These are phyloP conservation scores for Microdochium nivale DNA, from an alignment of 2,329 filamentous ascomycete genomes.

Conservation along the genomic window DNA sequence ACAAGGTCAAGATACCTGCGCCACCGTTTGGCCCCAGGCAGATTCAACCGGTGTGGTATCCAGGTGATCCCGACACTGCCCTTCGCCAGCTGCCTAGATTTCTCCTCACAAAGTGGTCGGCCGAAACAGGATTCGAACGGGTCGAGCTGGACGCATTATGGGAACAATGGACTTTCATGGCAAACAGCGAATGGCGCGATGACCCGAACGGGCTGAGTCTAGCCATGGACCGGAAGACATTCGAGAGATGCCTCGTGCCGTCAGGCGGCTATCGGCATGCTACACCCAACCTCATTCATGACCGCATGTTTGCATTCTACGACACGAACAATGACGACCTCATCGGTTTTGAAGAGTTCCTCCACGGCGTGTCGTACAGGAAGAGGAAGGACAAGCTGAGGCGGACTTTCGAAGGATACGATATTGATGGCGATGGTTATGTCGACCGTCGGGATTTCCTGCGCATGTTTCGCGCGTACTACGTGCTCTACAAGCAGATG, in stretches of 20 bases:
- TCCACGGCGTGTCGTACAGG: conserved; percentile 68
- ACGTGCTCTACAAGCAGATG: conserved; percentile 81
- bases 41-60: conserved; percentile 78
- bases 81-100: conserved; percentile 56
- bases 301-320: conserved; percentile 95
- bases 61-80: conserved; percentile 71
- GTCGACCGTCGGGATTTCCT: conserved; percentile 82
- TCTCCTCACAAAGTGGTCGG: conserved; percentile 59
- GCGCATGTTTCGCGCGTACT: conserved; percentile 87
- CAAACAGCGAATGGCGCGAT: conserved; percentile 72
- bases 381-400: conserved; percentile 60
- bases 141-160: conserved; percentile 88
- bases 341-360: conserved; percentile 88
- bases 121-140: conserved; percentile 71
- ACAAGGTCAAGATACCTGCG: conserved; percentile 87
- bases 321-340: conserved; percentile 82
- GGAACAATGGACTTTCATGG: conserved; percentile 95
- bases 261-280: conserved; percentile 72
- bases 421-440: conserved; percentile 80
- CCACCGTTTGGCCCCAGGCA: conserved; percentile 76
- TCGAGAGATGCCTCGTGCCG: conserved; percentile 82
- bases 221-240: conserved; percentile 87
- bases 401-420: conserved; percentile 80
- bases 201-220: conserved; percentile 71
- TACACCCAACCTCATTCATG: conserved; percentile 82